Percentiles rank a stretch among this genome's conserved stretches.
phyloP scores from a whole-genome alignment of 2,329 filamentous ascomycete species.

The Hypoxylon sp. region DNA sequence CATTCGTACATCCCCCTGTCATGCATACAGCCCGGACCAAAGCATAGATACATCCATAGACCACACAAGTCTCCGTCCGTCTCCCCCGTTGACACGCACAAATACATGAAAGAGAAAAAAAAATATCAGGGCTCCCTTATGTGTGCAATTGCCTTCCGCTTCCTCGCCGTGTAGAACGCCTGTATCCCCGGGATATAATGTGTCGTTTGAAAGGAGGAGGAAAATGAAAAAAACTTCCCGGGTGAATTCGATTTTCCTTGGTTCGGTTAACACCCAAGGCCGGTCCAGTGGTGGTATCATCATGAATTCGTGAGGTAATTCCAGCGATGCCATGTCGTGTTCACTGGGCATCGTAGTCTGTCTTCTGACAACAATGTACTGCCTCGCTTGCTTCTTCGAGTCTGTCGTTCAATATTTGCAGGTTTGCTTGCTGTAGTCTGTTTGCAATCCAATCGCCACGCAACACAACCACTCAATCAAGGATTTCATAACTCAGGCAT shows the following conservation, averaged over 20 bases:
- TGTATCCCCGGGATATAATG: conserved; percentile 36
- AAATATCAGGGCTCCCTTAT: conserved; percentile 16
- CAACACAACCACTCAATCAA: neutral
- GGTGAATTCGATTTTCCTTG: conserved; percentile 9
- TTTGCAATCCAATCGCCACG: conserved; percentile 9
- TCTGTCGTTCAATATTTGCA: neutral
- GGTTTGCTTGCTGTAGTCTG: neutral
- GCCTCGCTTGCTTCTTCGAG: conserved; percentile 3
- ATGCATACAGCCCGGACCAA: neutral
- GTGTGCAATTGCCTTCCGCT: conserved; percentile 19
- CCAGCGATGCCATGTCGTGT: neutral
- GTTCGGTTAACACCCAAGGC: conserved; percentile 5
- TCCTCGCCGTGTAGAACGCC: conserved; percentile 34
- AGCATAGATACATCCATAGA: neutral
- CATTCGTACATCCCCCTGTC: neutral
- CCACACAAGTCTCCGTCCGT: neutral
- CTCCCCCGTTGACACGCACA: neutral
- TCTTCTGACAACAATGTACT: conserved; percentile 3
- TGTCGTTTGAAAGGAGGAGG: conserved; percentile 12
- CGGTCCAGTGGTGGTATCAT: neutral
- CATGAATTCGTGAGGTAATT: conserved; percentile 11
- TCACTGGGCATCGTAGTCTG: neutral
- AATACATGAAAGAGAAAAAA: conserved; percentile 10
- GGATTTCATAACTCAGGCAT: neutral
- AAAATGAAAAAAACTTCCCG: conserved; percentile 13